Conservation (phyloP, 768 basidiomycete genomes). For the Serpula lacrymans region DNA sequence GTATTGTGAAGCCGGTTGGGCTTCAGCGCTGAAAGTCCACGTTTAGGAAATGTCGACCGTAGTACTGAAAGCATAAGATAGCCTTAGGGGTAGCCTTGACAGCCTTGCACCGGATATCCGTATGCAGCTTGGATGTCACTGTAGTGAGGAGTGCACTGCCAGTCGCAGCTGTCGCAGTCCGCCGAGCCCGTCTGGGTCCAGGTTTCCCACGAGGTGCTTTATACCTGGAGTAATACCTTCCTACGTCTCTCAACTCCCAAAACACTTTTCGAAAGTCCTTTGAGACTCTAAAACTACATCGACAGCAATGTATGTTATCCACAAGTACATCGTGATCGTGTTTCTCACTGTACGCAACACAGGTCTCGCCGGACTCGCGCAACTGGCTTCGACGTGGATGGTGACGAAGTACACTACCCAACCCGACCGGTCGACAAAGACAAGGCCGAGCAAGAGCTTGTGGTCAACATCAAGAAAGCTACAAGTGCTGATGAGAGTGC, state of each 20-base stretch:
- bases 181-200: no score
- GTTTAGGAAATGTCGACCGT: conserved; percentile 12
- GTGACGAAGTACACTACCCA: conserved; percentile 85
- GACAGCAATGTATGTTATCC: conserved; percentile 5
- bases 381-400: conserved; percentile 63
- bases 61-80: conserved; percentile 16
- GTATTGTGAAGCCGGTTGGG: conserved; percentile 7
- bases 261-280: background rate
- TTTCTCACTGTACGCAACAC: conserved; percentile 4
- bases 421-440: conserved; percentile 98
- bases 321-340: conserved; percentile 7
- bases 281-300: no score
- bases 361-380: conserved; percentile 34
- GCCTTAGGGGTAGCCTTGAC: no score
- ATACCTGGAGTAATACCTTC: background rate
- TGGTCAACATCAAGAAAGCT: conserved; percentile 97
- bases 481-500: conserved; percentile 93
- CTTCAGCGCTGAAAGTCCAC: conserved; percentile 6
- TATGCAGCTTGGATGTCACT: conserved; percentile 23
- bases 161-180: no score
- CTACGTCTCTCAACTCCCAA: background rate
- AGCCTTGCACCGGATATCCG: no score
- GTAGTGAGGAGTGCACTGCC: background rate
- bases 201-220: no score
- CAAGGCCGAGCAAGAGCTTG: conserved; percentile 92